Conservation (phyloP, 164 flowering plant species). For the Vitis labrusca region DNA sequence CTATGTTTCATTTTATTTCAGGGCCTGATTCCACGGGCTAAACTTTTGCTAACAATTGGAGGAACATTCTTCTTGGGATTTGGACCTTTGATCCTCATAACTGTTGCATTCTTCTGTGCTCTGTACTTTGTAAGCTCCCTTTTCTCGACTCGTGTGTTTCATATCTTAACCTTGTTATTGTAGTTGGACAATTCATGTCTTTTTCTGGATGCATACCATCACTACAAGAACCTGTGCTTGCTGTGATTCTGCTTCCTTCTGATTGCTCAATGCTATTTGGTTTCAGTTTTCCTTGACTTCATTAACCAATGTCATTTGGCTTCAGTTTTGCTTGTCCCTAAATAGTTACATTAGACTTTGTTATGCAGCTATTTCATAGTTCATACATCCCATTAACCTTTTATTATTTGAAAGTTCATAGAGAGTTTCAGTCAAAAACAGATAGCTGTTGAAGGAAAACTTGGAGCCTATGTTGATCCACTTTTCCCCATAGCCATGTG, state of each 20-base stretch:
- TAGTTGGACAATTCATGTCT: not conserved
- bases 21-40: conserved; percentile 94
- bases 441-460: too few species aligned
- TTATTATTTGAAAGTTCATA: too few species aligned
- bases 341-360: too few species aligned
- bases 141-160: not conserved
- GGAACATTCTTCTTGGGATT: conserved; percentile 92
- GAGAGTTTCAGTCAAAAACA: too few species aligned
- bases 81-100: conserved; percentile 78
- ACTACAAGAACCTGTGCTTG: too few species aligned
- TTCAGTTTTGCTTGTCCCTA: too few species aligned
- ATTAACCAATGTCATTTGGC: too few species aligned
- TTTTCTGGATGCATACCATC: not conserved
- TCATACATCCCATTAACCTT: too few species aligned
- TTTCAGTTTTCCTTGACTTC: not conserved
- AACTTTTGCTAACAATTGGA: conserved; percentile 76
- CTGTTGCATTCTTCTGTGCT: conserved; percentile 57
- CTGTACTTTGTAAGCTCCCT: conserved; percentile 69
- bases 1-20: conserved; percentile 26
- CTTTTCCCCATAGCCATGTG: too few species aligned
- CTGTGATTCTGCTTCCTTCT: too few species aligned
- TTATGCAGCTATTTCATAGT: too few species aligned
- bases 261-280: not conserved
- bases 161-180: not conserved
- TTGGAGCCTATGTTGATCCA: too few species aligned